Evolutionary conservation across 805 yeast genomes (phyloP).

Genomic region (Candida gorgasii): DNA sequence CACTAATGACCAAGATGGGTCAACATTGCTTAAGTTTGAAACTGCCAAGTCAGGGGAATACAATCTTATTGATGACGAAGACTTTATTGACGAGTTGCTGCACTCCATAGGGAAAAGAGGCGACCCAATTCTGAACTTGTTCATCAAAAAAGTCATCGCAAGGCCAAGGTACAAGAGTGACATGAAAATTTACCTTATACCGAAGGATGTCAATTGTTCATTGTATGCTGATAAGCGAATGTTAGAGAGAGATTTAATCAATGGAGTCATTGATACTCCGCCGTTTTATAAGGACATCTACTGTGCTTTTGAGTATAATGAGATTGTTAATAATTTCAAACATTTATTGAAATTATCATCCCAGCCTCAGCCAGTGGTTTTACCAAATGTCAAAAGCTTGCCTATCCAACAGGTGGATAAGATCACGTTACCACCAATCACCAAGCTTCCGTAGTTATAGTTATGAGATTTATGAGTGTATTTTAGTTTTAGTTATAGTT

Average conservation of each 20-base stretch:
- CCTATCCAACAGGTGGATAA: neutral
- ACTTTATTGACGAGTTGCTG: slow-evolving; percentile 37
- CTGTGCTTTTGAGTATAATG: slow-evolving; percentile 21
- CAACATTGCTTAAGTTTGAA: slow-evolving; percentile 53
- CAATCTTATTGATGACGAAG: slow-evolving; percentile 51
- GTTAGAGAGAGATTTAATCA: slow-evolving; percentile 52
- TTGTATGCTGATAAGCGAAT: slow-evolving; percentile 51
- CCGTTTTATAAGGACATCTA: slow-evolving; percentile 19
- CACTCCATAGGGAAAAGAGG: slow-evolving; percentile 41
- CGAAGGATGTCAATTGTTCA: slow-evolving; percentile 36
- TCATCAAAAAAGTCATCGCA: slow-evolving; percentile 57
- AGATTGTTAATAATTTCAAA: slow-evolving; percentile 10
- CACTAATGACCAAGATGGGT: slow-evolving; percentile 51
- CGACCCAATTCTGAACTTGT: slow-evolving; percentile 48
- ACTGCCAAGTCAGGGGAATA: slow-evolving; percentile 56
- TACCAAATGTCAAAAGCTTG: neutral
- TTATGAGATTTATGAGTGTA: slow-evolving; percentile 2
- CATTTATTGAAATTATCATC: neutral
- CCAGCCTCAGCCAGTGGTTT: neutral
- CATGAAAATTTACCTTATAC: slow-evolving; percentile 61
- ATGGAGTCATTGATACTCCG: slow-evolving; percentile 47
- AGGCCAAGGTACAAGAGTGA: slow-evolving; percentile 63
- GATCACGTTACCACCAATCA: slow-evolving; percentile 1
- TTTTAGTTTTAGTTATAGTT: neutral
- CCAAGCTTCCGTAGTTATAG: neutral